Conservation (phyloP, 2,329 filamentous ascomycete genomes). For the Fusarium albosuccineum region DNA sequence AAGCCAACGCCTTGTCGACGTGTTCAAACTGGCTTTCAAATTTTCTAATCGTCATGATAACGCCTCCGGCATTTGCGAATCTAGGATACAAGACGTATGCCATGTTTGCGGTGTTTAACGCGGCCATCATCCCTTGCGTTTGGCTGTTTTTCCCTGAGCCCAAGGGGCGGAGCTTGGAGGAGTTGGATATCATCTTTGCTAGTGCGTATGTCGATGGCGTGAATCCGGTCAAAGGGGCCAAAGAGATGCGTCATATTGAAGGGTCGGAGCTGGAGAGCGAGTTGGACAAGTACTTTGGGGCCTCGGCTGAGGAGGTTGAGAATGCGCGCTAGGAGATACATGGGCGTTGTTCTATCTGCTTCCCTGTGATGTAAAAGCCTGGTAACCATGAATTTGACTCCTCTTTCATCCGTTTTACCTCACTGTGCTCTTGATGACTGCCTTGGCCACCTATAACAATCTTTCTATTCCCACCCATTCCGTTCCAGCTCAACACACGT, state of each 20-base stretch:
- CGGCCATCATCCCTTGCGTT: slow-evolving; percentile 62
- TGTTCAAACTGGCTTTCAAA: slow-evolving; percentile 75
- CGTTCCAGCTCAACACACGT: no score
- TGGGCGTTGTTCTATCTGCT: no score
- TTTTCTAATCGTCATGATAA: slow-evolving; percentile 80
- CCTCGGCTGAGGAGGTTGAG: slow-evolving; percentile 17
- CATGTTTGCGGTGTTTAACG: slow-evolving; percentile 66
- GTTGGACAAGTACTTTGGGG: slow-evolving; percentile 48
- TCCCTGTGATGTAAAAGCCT: no score
- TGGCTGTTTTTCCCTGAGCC: slow-evolving; percentile 64
- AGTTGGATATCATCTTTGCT: slow-evolving; percentile 38
- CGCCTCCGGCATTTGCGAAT: slow-evolving; percentile 75
- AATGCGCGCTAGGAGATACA: slow-evolving; percentile 3
- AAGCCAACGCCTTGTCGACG: slow-evolving; percentile 68
- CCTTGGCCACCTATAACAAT: no score
- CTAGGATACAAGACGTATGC: slow-evolving; percentile 63
- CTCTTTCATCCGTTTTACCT: no score
- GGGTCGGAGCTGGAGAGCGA: slow-evolving; percentile 44
- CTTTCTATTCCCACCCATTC: no score
- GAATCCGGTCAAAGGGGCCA: slow-evolving; percentile 46
- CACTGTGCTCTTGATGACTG: no score
- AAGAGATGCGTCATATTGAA: slow-evolving; percentile 45
- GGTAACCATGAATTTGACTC: no score
- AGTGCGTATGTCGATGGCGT: slow-evolving; percentile 42
- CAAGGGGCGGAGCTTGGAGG: slow-evolving; percentile 34